These are phyloP conservation scores for Candida sanyaensis DNA, from an alignment of 1,139 yeast species.

Conservation along the genomic window DNA sequence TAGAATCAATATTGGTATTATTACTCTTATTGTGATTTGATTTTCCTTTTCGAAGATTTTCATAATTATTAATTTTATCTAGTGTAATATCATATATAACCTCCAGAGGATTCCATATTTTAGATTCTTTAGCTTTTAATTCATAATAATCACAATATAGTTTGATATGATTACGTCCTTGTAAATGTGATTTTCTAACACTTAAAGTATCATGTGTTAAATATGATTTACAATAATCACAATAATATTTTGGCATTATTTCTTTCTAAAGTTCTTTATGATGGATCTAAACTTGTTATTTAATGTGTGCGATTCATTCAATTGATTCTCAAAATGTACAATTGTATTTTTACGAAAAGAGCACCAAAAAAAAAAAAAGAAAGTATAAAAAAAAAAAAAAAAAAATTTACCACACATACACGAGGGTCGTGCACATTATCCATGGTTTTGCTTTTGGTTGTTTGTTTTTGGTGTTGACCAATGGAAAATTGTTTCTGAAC, in stretches of 20 bases:
- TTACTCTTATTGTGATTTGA: constrained; percentile 1
- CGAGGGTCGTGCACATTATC: background rate
- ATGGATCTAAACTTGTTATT: background rate
- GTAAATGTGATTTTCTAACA: constrained; percentile 80
- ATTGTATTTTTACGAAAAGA: no score
- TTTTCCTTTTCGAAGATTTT: constrained; percentile 19
- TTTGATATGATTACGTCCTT: constrained; percentile 78
- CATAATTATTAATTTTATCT: constrained; percentile 23
- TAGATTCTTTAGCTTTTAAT: constrained; percentile 50
- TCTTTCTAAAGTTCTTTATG: background rate
- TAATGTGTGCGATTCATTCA: no score
- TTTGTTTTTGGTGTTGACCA: constrained; percentile 6
- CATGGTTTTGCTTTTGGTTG: no score
- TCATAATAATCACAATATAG: constrained; percentile 80
- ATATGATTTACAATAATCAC: constrained; percentile 86
- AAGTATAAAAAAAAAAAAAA: no score
- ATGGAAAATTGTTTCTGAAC: constrained; percentile 7
- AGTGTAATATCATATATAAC: constrained; percentile 42
- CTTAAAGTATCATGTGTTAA: constrained; percentile 88
- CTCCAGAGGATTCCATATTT: constrained; percentile 43
- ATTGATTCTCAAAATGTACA: no score
- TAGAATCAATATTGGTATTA: constrained; percentile 12
- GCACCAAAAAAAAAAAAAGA: no score
- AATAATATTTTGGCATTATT: constrained; percentile 63
- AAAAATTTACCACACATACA: background rate